These are phyloP conservation scores for Acacia crassicarpa DNA, from an alignment of 306 rosid genomes.

Conservation along the genomic window DNA sequence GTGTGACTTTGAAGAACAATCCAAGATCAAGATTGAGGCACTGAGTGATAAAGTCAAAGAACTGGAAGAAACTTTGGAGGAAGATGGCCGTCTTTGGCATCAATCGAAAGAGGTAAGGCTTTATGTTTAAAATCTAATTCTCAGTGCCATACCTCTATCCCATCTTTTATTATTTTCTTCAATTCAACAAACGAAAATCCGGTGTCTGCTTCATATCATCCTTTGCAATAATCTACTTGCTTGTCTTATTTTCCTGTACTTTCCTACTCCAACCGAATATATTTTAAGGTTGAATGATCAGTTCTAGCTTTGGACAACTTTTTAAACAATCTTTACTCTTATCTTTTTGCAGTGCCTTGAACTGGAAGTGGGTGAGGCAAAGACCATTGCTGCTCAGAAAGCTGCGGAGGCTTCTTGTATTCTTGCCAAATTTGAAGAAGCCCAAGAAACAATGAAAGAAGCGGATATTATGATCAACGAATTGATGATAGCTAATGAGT, in stretches of 20 bases:
- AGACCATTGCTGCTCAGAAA: slow-evolving; percentile 63
- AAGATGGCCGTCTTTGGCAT: slow-evolving; percentile 56
- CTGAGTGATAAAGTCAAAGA: slow-evolving; percentile 46
- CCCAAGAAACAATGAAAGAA: slow-evolving; percentile 72
- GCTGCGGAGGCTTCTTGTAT: slow-evolving; percentile 71
- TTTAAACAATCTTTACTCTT: not conserved
- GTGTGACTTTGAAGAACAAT: slow-evolving; percentile 61
- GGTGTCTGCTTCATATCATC: slow-evolving; percentile 1
- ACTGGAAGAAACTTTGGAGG: slow-evolving; percentile 55
- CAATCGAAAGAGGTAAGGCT: slow-evolving; percentile 64
- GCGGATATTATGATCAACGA: slow-evolving; percentile 82
- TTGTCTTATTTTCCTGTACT: slow-evolving; percentile 26
- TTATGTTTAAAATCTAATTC: not conserved
- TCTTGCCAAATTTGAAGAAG: slow-evolving; percentile 83
- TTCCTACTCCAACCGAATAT: slow-evolving; percentile 18
- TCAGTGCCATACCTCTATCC: not conserved
- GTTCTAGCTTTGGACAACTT: slow-evolving; percentile 19
- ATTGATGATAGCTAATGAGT: slow-evolving; percentile 71
- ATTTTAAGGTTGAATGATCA: not conserved
- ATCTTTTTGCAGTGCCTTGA: slow-evolving; percentile 59
- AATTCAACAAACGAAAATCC: not conserved
- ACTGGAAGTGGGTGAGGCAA: slow-evolving; percentile 77
- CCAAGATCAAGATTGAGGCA: slow-evolving; percentile 55
- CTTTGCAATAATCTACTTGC: not conserved
- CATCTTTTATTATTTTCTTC: slow-evolving; percentile 23